These are phyloP conservation scores for Boletales sp. DNA, from an alignment of 768 basidiomycete genomes.

Conservation along the genomic window DNA sequence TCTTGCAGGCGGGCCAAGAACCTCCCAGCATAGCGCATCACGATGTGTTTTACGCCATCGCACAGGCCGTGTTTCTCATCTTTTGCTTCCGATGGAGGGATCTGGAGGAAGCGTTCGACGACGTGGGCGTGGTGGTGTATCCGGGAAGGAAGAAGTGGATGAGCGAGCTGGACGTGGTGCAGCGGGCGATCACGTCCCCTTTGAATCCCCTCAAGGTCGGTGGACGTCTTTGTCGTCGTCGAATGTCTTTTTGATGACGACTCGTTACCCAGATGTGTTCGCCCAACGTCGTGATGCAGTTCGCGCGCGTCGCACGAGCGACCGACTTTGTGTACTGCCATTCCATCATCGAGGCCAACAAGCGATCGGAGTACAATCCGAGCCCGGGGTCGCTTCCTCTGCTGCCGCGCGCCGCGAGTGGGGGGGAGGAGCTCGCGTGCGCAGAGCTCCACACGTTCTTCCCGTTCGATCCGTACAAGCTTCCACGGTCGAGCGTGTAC, in stretches of 20 bases:
- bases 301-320: conserved; percentile 87
- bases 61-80: conserved; percentile 90
- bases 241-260: too few relatives aligned
- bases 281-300: conserved; percentile 85
- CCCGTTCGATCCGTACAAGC: conserved; percentile 96
- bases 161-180: conserved; percentile 69
- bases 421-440: conserved; percentile 41
- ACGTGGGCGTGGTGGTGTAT: conserved; percentile 51
- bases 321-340: conserved; percentile 94
- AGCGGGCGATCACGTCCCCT: conserved; percentile 73
- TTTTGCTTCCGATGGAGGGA: conserved; percentile 99
- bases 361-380: conserved; percentile 53
- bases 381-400: conserved; percentile 19
- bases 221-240: too few relatives aligned
- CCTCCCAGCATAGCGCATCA: conserved; percentile 39
- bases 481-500: conserved; percentile 72
- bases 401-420: conserved; percentile 21
- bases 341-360: conserved; percentile 87
- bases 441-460: conserved; percentile 91
- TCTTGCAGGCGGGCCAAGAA: conserved; percentile 36
- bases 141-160: conserved; percentile 74
- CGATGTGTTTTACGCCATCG: conserved; percentile 86
- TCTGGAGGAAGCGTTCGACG: conserved; percentile 59
- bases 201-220: conserved; percentile 79
- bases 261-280: conserved; percentile 70